phyloP scores from a whole-genome alignment of 768 basidiomycete species.

The Coprinopsis sp. region DNA sequence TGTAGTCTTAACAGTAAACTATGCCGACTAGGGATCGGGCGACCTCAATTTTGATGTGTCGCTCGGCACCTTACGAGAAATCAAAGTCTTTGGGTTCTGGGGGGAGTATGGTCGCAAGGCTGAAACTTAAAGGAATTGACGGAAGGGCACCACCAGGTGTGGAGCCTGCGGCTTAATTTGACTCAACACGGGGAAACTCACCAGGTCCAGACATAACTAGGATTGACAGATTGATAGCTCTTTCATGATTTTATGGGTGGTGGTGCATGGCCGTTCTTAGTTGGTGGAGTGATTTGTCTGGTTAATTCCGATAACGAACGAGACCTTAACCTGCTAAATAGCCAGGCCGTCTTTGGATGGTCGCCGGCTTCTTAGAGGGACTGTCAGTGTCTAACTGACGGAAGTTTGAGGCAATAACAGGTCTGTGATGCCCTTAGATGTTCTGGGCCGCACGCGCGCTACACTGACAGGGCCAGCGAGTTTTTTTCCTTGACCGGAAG shows the following conservation, averaged over 20 bases:
- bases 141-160: conserved; percentile 76
- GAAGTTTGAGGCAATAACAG: too few species aligned
- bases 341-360: conserved; percentile 72
- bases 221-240: conserved; percentile 81
- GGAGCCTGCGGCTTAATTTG: conserved; percentile 85
- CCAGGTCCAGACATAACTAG: conserved; percentile 75
- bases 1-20: too few species aligned
- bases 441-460: too few species aligned
- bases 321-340: conserved; percentile 94
- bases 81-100: conserved; percentile 81
- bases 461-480: too few species aligned
- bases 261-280: conserved; percentile 89
- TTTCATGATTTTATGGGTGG: conserved; percentile 83
- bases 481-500: too few species aligned
- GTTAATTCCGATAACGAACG: conserved; percentile 95
- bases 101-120: conserved; percentile 46
- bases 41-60: too few species aligned
- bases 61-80: conserved; percentile 85
- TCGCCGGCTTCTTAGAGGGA: too few species aligned
- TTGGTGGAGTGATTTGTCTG: conserved; percentile 95
- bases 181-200: conserved; percentile 81
- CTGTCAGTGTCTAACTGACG: too few species aligned
- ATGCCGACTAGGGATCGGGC: too few species aligned
- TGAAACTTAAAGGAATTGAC: conserved; percentile 84
- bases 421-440: too few species aligned